Evolutionary conservation across 257 asterid genomes (phyloP), one percentile per base, ranked within the genome.

Genomic region (Solanum lignicaule): DNA sequence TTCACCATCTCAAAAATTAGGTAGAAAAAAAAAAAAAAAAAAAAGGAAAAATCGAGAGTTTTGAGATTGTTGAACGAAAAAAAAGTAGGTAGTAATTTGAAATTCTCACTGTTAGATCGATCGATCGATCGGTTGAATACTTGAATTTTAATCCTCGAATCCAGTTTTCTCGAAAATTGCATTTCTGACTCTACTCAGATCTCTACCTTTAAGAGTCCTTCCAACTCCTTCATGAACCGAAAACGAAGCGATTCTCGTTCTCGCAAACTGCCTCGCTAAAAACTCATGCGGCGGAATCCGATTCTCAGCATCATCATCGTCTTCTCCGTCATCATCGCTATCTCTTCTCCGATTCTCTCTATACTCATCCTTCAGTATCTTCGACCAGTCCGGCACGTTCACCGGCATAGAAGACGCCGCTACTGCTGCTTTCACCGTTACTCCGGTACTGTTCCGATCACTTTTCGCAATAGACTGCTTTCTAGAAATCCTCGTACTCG

Each of bases 311-410:
- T 91, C 97, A 4, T 79, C 93, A 14, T 68, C 91, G n/a, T 55
- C 92, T 3, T 88, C 97, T 35, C 83, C 93, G 10, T 91, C 92
- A 11, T 88, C 92, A 5, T 91, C 94, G 83, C 91, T 58, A 12
- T 90, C 93, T 25, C 90, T 86, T 84, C 94, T 66, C 39, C 93
- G 90, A 55, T 92, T 95, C 87, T 91, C 95, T 58, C 92, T 85
- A 88, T 95, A 94, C 91, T 97, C 99, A 4, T 92, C 94, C 88
- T 97, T 97, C 90, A 97, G 87, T 35, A 97, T 95, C 92, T 96
- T 97, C 87, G 99, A 95, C 99, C 99, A 97, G 85, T 97, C 99
- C 12, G 99, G 99, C 3, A 97, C 97, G 91, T 94, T 97, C 84
- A 97, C 96, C 91, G 99, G 99, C 32, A 97, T 88, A 65, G 99